phyloP scores from a whole-genome alignment of 805 yeast species.

The Sugiyamaella boreocaroliniensis region DNA sequence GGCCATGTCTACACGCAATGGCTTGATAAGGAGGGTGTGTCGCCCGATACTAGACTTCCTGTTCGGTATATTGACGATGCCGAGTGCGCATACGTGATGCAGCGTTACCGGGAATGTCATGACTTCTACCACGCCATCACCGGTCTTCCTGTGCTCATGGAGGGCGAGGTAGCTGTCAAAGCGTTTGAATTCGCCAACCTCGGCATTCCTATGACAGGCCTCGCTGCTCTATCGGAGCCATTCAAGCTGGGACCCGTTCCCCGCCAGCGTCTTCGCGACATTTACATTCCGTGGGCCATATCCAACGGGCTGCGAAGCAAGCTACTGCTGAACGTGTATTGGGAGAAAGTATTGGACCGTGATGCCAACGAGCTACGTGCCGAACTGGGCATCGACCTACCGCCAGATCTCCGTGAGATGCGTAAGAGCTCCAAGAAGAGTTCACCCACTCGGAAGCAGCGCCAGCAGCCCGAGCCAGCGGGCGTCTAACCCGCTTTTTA shows the following conservation, averaged over 20 bases:
- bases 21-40: slow-evolving; percentile 80
- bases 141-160: slow-evolving; percentile 82
- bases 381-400: slow-evolving; percentile 66
- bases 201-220: slow-evolving; percentile 91
- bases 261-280: slow-evolving; percentile 53
- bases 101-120: slow-evolving; percentile 92
- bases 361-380: slow-evolving; percentile 67
- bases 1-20: slow-evolving; percentile 77
- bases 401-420: slow-evolving; percentile 70
- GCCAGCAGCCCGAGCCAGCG: too few species aligned
- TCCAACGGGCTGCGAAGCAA: slow-evolving; percentile 63
- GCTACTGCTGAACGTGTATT: slow-evolving; percentile 78
- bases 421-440: slow-evolving; percentile 32
- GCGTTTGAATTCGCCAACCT: slow-evolving; percentile 87
- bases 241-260: slow-evolving; percentile 60
- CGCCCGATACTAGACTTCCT: slow-evolving; percentile 88
- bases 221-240: slow-evolving; percentile 89
- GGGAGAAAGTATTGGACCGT: slow-evolving; percentile 76
- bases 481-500: background rate
- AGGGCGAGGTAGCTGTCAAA: slow-evolving; percentile 94
- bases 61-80: slow-evolving; percentile 85
- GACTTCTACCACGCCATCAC: slow-evolving; percentile 93
- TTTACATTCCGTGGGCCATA: slow-evolving; percentile 86
- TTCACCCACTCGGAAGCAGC: background rate
- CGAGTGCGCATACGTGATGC: slow-evolving; percentile 86